Evolutionary conservation across 805 yeast genomes (phyloP).

Genomic region (Candida argentea): DNA sequence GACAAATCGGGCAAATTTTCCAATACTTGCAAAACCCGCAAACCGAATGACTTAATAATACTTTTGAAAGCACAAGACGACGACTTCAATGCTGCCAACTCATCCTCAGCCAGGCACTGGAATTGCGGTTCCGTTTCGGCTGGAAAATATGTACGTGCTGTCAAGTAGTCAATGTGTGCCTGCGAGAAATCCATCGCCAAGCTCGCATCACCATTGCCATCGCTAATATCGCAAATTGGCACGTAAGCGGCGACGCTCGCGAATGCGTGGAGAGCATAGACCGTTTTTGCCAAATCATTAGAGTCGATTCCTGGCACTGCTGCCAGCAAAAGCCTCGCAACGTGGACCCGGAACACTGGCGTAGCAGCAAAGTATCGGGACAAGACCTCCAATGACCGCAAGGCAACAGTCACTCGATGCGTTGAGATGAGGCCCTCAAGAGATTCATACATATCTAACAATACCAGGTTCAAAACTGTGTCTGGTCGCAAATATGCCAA

Average conservation of each 20-base stretch:
- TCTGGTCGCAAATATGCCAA: constrained; percentile 55
- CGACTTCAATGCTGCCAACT: constrained; percentile 53
- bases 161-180: constrained; percentile 50
- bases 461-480: constrained; percentile 39
- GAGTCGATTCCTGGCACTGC: constrained; percentile 77
- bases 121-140: too few species aligned
- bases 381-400: constrained; percentile 55
- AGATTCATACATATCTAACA: constrained; percentile 71
- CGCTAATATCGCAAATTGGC: constrained; percentile 57
- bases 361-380: constrained; percentile 56
- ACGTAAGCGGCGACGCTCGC: constrained; percentile 61
- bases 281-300: constrained; percentile 71
- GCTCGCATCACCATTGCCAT: constrained; percentile 28
- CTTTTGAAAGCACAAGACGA: constrained; percentile 64
- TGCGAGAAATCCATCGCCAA: constrained; percentile 48
- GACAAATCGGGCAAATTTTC: constrained; percentile 61
- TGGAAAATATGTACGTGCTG: constrained; percentile 30
- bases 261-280: constrained; percentile 56
- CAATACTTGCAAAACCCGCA: constrained; percentile 49
- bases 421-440: constrained; percentile 61
- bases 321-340: constrained; percentile 62
- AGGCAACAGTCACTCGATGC: constrained; percentile 68
- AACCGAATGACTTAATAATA: constrained; percentile 45
- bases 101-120: constrained; percentile 32
- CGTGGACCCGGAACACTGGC: constrained; percentile 64